A percentile compares a stretch with the other conserved stretches of the same genome.
These are phyloP conservation scores for Galerina sulciceps DNA, from an alignment of 768 basidiomycete genomes.

Conservation along the genomic window DNA sequence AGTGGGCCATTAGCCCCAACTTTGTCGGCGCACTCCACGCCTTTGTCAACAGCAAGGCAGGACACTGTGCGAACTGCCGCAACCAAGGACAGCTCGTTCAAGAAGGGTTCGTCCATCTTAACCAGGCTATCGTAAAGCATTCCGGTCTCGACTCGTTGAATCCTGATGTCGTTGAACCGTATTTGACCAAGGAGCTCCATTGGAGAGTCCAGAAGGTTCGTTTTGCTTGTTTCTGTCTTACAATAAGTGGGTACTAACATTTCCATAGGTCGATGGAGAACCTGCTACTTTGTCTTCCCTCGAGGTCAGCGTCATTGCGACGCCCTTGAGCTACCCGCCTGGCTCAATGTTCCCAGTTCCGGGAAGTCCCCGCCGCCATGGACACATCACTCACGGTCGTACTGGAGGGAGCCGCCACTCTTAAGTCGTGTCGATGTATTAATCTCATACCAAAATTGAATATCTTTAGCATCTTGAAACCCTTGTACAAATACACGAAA, in stretches of 20 bases:
- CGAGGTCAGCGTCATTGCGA: constrained; percentile 29
- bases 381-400: constrained; percentile 28
- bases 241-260: not conserved
- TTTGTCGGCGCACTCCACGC: constrained; percentile 47
- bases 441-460: not conserved
- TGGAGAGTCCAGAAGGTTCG: constrained; percentile 47
- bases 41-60: constrained; percentile 38
- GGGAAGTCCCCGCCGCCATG: constrained; percentile 20
- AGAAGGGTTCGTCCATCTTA: constrained; percentile 52
- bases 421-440: not conserved
- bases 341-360: constrained; percentile 31
- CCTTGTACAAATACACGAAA: too few species aligned
- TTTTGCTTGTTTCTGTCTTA: not conserved
- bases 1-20: constrained; percentile 38
- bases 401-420: constrained; percentile 27
- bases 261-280: constrained; percentile 22
- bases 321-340: constrained; percentile 31
- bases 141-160: constrained; percentile 36
- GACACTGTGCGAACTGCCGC: constrained; percentile 39
- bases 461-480: not conserved
- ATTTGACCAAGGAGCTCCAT: constrained; percentile 40
- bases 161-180: constrained; percentile 43
- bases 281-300: constrained; percentile 28
- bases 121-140: constrained; percentile 33
- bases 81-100: constrained; percentile 31